Base-by-base conservation (phyloP, 306 rosid genomes). In the Citrullus colocynthis region DNA sequence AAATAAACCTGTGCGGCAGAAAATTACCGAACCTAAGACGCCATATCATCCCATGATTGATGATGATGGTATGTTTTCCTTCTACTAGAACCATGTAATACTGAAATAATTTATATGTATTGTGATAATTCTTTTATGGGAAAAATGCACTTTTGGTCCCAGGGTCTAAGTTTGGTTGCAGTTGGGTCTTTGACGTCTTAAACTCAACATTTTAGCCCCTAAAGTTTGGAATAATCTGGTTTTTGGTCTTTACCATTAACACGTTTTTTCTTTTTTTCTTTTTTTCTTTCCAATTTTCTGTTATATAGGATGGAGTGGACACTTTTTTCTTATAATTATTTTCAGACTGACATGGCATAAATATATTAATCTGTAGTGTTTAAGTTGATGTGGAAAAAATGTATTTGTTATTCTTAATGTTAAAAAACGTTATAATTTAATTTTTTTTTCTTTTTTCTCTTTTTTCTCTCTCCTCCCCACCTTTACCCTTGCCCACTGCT, bases 1-100 rank as follows among this genome's bases (percentile, higher is more conserved):
- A 74, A 92, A 83, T 86, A 95, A 95, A 83, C 99, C 99, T 75
- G 97, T 88, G 80, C 86, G 99, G 88, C 99, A 95, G 93, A 95
- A 95, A 86, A 95, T 95, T 82, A 92, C 96, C 76, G 99, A 95
- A 81, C 99, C 99, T 0, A 95, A 95, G 91, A 95, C 99, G 49
- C 99, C 99, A 45, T 95, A 95, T 87, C 99, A 95, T 82, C 91
- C 89, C 41, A 89, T 95, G 98, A 82, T 92, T 83, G 96, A 93
- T 58, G 98, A 92, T 82, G 97, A 95, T 51, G 86, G 99, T 95
- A 75, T 41, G 82, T 52, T 2, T 51, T 48, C 24, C 48, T 54
- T 66, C 74, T 16, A 56, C 13, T 12, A 52, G 3, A 63, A 28
- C 45, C 77, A 73, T 39, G 16, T 30, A 45, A 67, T 60, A 28